phyloP scores from a whole-genome alignment of 2,329 filamentous ascomycete genomes.

The Claviceps spartinae region DNA sequence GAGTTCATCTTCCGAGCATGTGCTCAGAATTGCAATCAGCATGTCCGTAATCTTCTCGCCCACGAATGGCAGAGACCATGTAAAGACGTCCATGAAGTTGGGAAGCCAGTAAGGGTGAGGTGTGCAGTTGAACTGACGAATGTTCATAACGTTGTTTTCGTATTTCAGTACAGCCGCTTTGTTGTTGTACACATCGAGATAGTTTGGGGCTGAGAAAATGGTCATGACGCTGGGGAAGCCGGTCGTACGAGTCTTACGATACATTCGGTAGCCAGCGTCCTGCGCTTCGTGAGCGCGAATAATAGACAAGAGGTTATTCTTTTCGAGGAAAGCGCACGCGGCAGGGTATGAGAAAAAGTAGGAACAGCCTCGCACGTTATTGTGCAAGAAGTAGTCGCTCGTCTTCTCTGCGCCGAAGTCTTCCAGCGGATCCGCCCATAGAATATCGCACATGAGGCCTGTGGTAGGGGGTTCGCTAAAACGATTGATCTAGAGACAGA shows the following conservation, averaged over 20 bases:
- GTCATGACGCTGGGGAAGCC: conserved; percentile 99
- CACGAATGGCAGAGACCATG: conserved; percentile 98
- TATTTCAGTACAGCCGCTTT: conserved; percentile 98
- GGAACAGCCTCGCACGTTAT: conserved; percentile 94
- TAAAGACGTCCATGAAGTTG: conserved; percentile 99
- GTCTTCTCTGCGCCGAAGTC: conserved; percentile 99
- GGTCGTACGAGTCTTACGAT: conserved; percentile 93
- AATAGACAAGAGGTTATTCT: conserved; percentile 94
- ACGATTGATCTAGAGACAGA: conserved; percentile 62
- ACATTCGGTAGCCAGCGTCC: conserved; percentile 98
- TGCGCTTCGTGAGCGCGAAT: conserved; percentile 97
- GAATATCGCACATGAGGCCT: conserved; percentile 96
- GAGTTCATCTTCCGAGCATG: conserved; percentile 96
- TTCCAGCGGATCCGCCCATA: conserved; percentile 95
- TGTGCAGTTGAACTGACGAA: conserved; percentile 98
- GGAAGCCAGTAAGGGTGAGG: conserved; percentile 98
- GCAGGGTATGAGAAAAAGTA: conserved; percentile 99
- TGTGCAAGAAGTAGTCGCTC: conserved; percentile 93
- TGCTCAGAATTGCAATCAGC: conserved; percentile 96
- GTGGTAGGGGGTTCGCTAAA: conserved; percentile 96
- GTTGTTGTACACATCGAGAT: conserved; percentile 99
- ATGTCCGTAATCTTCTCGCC: conserved; percentile 99
- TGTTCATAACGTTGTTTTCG: conserved; percentile 99
- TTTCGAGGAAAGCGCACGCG: conserved; percentile 92
- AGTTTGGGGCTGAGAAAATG: conserved; percentile 98